phyloP scores from a whole-genome alignment of 2,329 filamentous ascomycete species.

The Microascus cirrosus region DNA sequence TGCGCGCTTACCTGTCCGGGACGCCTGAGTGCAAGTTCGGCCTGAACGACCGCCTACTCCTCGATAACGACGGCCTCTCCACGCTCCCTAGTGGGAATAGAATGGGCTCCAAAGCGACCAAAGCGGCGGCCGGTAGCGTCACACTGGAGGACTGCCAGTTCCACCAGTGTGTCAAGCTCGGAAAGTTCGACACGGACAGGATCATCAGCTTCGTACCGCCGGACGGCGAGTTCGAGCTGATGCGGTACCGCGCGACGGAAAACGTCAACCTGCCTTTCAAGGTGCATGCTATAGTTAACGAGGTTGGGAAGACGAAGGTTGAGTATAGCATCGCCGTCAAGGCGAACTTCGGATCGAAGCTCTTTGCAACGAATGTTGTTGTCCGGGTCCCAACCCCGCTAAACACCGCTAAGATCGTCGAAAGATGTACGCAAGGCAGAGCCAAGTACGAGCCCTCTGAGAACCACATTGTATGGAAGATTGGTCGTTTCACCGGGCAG shows the following conservation, averaged over 20 bases:
- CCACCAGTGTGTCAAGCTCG: constrained; percentile 96
- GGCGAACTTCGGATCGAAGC: constrained; percentile 90
- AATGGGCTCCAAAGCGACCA: constrained; percentile 77
- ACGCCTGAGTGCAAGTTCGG: constrained; percentile 99
- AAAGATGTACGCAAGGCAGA: constrained; percentile 89
- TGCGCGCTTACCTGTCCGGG: constrained; percentile 93
- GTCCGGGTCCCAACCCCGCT: constrained; percentile 90
- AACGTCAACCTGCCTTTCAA: constrained; percentile 99
- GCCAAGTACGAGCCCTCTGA: constrained; percentile 97
- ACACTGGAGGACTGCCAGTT: constrained; percentile 97
- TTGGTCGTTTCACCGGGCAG: constrained; percentile 95
- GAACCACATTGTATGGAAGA: constrained; percentile 99
- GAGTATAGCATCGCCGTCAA: constrained; percentile 98
- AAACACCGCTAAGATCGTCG: constrained; percentile 88
- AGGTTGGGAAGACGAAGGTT: constrained; percentile 92
- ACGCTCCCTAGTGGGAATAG: constrained; percentile 63
- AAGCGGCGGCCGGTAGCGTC: constrained; percentile 89
- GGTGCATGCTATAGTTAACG: constrained; percentile 96
- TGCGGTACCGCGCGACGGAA: constrained; percentile 96
- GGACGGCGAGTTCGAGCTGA: constrained; percentile 95
- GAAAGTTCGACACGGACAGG: constrained; percentile 90
- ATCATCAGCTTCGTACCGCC: constrained; percentile 97
- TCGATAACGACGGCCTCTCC: constrained; percentile 64
- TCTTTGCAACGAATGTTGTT: constrained; percentile 94
- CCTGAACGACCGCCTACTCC: constrained; percentile 83